phyloP scores from a whole-genome alignment of 2,329 filamentous ascomycete genomes.

The Plectosphaerella sp. region DNA sequence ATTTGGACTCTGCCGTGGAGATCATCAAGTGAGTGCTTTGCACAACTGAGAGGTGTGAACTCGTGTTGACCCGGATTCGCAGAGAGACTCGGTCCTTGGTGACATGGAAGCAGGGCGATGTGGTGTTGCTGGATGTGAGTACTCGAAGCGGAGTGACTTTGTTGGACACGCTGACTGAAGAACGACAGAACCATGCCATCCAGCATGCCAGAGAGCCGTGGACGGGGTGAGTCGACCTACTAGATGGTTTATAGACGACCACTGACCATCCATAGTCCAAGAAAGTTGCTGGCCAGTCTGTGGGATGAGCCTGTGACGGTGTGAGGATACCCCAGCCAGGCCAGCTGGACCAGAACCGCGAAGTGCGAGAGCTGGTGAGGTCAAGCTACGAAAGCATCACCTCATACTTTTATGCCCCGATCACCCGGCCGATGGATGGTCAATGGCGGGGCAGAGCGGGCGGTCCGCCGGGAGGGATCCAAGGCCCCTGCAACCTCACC shows the following conservation, averaged over 20 bases:
- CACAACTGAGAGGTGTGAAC: too few species aligned
- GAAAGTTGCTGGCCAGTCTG: conserved; percentile 15
- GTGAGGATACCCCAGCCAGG: neutral
- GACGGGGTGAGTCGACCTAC: conserved; percentile 10
- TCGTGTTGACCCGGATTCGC: too few species aligned
- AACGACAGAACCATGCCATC: conserved; percentile 15
- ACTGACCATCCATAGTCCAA: neutral
- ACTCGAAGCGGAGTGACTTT: neutral
- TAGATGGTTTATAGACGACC: neutral
- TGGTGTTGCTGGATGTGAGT: conserved; percentile 17
- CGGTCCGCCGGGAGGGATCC: too few species aligned
- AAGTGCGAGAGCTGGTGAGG: too few species aligned
- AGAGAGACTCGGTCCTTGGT: conserved; percentile 11
- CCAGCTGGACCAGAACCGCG: too few species aligned
- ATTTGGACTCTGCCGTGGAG: conserved; percentile 17
- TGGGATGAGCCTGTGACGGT: conserved; percentile 11
- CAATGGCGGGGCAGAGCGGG: too few species aligned
- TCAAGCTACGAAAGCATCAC: too few species aligned
- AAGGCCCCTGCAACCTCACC: too few species aligned
- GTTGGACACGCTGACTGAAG: neutral
- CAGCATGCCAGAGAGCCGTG: conserved; percentile 19
- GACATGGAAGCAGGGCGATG: conserved; percentile 14
- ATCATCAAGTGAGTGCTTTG: conserved; percentile 15
- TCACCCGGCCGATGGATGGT: too few species aligned
- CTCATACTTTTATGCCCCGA: too few species aligned